Evolutionary conservation across 2,329 filamentous ascomycete genomes (phyloP), one percentile per base, ranked within the genome.

Genomic region (Ambrosiella xylebori): DNA sequence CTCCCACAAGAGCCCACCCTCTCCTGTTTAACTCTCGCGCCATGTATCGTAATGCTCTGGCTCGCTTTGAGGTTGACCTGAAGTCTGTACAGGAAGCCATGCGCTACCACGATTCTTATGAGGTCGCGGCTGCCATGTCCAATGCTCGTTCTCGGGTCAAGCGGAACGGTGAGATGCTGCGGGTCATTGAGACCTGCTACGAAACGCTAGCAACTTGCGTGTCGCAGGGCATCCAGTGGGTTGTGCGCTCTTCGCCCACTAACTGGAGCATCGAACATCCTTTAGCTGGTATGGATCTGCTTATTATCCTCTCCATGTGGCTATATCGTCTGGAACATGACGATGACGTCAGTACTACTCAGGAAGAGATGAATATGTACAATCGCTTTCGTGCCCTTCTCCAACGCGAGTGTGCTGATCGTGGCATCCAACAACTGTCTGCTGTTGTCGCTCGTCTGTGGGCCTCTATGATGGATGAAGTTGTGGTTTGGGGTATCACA

Each of bases 221-320:
- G 51, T 75, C 89, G 62, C 90, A 96, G 70, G 93, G 91, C 63
- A 89, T 97, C 64, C 88, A 91, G 65, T 97, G 93, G 91, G 90
- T 97, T 62, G 91, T 91, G n/a, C 85, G 90, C 64, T 96, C 91
- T 19, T 96, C 90, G 52, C 89, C 93, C 19, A 96, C 93, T 52
- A 97, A 97, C 73, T 98, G 93, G 93, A 97, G 91, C 69, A 88
- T 97, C 61, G 93, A 98, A 74, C 91, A 98, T 70, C 90, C 93
- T 56, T 82, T 98, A 60, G 96, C 90, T 67, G 91, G 91, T 62
- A 82, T 98, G 74, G 93, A 98, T 70, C 78, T 97, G 64, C 95
- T 98, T 82, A 93, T 97, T 69, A 93, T 96, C 65, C 84, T 98
- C 65, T 96, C 88, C 66, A 77, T 97, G 64, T 98, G 93, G 93